A percentile compares a stretch with the other conserved stretches of the same genome.
These are phyloP conservation scores for Fraxinus americana DNA, from an alignment of 257 asterid species.

Conservation along the genomic window DNA sequence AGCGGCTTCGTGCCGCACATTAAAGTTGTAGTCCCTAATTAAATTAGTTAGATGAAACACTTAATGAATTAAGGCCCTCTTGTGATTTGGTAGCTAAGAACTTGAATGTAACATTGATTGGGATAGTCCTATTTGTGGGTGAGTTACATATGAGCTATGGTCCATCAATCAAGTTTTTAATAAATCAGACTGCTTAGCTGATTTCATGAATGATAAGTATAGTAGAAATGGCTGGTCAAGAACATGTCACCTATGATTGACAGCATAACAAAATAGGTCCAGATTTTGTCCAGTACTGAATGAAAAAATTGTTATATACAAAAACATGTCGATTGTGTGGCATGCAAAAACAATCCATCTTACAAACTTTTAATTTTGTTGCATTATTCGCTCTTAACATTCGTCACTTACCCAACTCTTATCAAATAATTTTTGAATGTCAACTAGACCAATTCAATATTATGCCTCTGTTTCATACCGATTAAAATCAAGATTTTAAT, in stretches of 20 bases:
- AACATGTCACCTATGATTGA: constrained; percentile 11
- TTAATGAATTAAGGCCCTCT: constrained; percentile 23
- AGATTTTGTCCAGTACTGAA: too few species aligned
- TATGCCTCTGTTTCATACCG: too few species aligned
- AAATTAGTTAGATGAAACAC: constrained; percentile 11
- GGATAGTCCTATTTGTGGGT: constrained; percentile 1
- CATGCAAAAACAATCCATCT: too few species aligned
- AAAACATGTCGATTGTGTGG: too few species aligned
- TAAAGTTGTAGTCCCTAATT: not conserved
- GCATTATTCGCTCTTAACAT: too few species aligned
- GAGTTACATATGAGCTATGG: not conserved
- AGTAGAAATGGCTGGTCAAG: not conserved
- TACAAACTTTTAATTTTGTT: too few species aligned
- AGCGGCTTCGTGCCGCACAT: not conserved
- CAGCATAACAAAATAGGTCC: constrained; percentile 6
- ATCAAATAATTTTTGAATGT: too few species aligned
- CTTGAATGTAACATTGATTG: constrained; percentile 32
- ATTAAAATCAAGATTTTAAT: too few species aligned
- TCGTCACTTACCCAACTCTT: too few species aligned
- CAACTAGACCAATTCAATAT: too few species aligned
- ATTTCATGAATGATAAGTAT: not conserved
- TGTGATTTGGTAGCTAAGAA: constrained; percentile 28
- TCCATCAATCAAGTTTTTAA: not conserved
- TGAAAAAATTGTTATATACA: too few species aligned
- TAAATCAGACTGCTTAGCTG: not conserved